A percentile compares a stretch with the other conserved stretches of the same genome.
Evolutionary conservation across 176 grass and related monocot genomes (phyloP).

Genomic region (Carex kokanica): DNA sequence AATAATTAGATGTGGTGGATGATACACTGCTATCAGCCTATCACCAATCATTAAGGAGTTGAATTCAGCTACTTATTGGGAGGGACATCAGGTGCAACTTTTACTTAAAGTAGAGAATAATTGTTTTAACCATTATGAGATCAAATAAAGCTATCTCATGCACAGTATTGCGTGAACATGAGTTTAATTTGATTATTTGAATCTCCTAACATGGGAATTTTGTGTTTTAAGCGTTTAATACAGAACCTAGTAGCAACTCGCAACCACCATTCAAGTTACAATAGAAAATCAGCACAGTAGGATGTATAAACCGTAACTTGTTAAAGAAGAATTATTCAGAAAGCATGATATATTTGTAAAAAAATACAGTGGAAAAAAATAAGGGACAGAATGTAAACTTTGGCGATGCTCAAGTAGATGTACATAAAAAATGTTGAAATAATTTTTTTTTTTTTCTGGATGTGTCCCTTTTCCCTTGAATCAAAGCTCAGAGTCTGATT

Average conservation of each 20-base stretch:
- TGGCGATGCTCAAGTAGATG: not conserved
- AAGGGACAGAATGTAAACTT: not conserved
- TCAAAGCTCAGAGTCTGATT: not conserved
- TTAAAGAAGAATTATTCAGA: not conserved
- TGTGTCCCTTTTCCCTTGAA: not conserved
- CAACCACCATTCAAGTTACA: not conserved
- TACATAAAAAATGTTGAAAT: not conserved
- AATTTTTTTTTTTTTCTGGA: not conserved
- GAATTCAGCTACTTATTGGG: not conserved
- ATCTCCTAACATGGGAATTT: not conserved
- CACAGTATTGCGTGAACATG: not conserved
- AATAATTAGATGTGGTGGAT: slow-evolving; percentile 19
- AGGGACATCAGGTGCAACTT: not conserved
- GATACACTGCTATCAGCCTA: slow-evolving; percentile 9
- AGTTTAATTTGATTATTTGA: not conserved
- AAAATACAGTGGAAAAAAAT: not conserved
- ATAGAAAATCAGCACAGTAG: no score
- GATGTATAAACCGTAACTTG: not conserved
- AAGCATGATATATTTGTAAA: not conserved
- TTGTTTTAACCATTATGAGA: not conserved
- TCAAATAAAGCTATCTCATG: slow-evolving; percentile 1
- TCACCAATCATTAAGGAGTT: not conserved
- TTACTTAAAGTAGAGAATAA: not conserved
- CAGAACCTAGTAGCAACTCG: not conserved
- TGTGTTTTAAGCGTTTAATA: not conserved